phyloP scores from a whole-genome alignment of 176 grass and related monocot genomes.

The Oryza glaberrima region DNA sequence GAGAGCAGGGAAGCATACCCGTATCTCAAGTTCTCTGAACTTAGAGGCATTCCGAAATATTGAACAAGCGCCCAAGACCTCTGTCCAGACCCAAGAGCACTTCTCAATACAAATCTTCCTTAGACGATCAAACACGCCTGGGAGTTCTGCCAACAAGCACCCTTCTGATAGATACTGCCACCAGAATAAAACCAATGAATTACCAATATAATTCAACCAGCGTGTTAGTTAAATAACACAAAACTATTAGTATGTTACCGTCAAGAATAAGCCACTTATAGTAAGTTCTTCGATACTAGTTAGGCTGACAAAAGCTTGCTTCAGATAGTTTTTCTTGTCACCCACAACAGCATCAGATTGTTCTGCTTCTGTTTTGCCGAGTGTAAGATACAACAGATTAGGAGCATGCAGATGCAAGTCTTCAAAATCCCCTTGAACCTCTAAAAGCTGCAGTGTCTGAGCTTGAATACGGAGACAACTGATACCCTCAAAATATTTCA shows the following conservation, averaged over 20 bases:
- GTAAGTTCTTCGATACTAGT: too few relatives aligned
- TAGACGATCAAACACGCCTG: conserved; percentile 3
- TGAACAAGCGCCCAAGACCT: conserved; percentile 9
- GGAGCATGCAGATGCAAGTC: too few relatives aligned
- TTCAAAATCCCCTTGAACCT: too few relatives aligned
- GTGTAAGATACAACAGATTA: too few relatives aligned
- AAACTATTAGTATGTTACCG: neutral
- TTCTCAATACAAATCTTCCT: neutral
- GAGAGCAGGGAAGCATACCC: neutral
- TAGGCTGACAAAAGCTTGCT: too few relatives aligned
- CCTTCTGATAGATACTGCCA: conserved; percentile 30
- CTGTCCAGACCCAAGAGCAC: conserved; percentile 2
- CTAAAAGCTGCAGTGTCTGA: too few relatives aligned
- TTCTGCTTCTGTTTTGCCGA: too few relatives aligned
- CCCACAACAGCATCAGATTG: too few relatives aligned
- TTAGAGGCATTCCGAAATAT: conserved; percentile 11
- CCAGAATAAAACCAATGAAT: neutral
- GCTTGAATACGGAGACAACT: too few relatives aligned
- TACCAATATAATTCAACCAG: neutral
- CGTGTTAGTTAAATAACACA: neutral
- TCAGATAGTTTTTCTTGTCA: too few relatives aligned
- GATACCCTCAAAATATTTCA: too few relatives aligned
- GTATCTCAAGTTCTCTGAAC: conserved; percentile 9
- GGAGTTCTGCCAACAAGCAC: neutral
- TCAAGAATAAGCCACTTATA: conserved; percentile 9